A percentile compares a stretch with the other conserved stretches of the same genome.
These are phyloP conservation scores for Sisymbrium altissimum DNA, from an alignment of 345 rosid species.

Conservation along the genomic window DNA sequence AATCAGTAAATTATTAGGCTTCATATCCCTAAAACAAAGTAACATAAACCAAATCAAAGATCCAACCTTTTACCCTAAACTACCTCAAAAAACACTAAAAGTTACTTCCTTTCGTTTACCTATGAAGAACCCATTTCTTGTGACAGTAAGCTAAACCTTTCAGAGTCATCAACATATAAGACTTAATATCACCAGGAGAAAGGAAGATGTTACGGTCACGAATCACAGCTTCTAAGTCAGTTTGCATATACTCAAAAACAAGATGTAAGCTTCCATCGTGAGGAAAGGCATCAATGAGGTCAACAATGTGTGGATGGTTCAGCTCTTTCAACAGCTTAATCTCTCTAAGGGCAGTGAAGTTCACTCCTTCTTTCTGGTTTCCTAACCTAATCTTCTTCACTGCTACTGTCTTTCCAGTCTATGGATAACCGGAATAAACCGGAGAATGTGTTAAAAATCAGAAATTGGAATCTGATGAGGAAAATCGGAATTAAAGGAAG, in stretches of 20 bases:
- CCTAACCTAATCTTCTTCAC: slow-evolving; percentile 61
- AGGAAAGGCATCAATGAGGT: slow-evolving; percentile 59
- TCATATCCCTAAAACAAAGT: slow-evolving; percentile 47
- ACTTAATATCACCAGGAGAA: slow-evolving; percentile 57
- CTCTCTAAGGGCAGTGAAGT: slow-evolving; percentile 62
- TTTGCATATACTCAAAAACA: slow-evolving; percentile 65
- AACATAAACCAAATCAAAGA: background rate
- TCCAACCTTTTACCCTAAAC: background rate
- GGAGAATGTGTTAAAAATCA: background rate
- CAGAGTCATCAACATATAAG: slow-evolving; percentile 56
- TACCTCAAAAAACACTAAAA: background rate
- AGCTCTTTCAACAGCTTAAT: slow-evolving; percentile 57
- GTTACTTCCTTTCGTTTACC: slow-evolving; percentile 14
- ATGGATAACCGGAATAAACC: background rate
- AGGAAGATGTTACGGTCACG: slow-evolving; percentile 57
- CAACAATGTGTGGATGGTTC: slow-evolving; percentile 50
- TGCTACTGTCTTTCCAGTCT: slow-evolving; percentile 58
- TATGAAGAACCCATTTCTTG: slow-evolving; percentile 62
- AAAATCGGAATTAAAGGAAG: background rate
- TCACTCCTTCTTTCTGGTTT: slow-evolving; percentile 62
- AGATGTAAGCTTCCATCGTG: slow-evolving; percentile 56
- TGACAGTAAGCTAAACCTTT: slow-evolving; percentile 57
- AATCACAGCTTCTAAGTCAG: slow-evolving; percentile 63
- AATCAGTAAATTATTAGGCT: slow-evolving; percentile 58
- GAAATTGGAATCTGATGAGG: too few species aligned